Evolutionary conservation across 768 basidiomycete genomes (phyloP).

Genomic region (Naganishia onofrii): DNA sequence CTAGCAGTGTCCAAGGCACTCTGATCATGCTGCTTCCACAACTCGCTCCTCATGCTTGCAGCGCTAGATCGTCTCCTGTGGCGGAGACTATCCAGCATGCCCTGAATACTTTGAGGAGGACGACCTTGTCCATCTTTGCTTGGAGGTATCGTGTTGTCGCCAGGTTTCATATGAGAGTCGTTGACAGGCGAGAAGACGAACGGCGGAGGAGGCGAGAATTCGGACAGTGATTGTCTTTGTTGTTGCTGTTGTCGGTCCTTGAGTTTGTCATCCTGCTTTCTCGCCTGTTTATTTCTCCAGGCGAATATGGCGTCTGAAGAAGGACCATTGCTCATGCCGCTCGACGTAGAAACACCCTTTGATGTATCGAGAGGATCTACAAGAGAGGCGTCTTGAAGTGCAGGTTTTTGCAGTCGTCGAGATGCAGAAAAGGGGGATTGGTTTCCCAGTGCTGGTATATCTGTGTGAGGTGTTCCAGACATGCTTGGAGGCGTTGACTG

Average conservation of each 20-base stretch:
- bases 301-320: constrained; percentile 19
- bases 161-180: neutral
- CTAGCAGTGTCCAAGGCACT: constrained; percentile 20
- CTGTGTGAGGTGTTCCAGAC: neutral
- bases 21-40: constrained; percentile 21
- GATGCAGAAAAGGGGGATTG: neutral
- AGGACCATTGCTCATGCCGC: constrained; percentile 2
- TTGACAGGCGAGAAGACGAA: constrained; percentile 1
- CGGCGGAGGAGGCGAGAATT: constrained; percentile 9
- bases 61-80: constrained; percentile 16
- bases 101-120: constrained; percentile 8
- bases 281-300: constrained; percentile 21
- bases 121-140: neutral
- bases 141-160: neutral
- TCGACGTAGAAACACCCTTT: neutral
- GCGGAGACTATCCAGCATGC: constrained; percentile 2
- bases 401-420: neutral
- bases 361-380: constrained; percentile 16
- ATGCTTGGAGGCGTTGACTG: neutral
- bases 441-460: neutral
- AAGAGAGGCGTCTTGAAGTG: neutral
- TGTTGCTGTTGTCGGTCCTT: constrained; percentile 1
- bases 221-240: neutral
- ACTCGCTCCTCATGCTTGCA: constrained; percentile 6
- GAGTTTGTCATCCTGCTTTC: constrained; percentile 11